A percentile compares a stretch with the other conserved stretches of the same genome.
These are phyloP conservation scores for Ceratocystis diversiconidia DNA, from an alignment of 2,329 filamentous ascomycete species.

Conservation along the genomic window DNA sequence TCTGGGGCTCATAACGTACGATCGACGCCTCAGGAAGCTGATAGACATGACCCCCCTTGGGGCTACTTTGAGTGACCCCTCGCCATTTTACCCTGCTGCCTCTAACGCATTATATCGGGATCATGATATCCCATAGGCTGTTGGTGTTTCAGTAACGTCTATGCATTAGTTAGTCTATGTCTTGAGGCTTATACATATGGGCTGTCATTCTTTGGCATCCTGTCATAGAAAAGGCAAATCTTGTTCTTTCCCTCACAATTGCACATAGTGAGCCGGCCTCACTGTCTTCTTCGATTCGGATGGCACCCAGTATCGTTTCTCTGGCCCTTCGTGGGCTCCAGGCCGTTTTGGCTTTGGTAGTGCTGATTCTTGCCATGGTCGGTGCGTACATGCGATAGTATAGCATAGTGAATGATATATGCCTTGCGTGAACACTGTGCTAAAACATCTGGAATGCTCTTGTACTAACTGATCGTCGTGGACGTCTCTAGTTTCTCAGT, in stretches of 20 bases:
- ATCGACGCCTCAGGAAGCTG: no score
- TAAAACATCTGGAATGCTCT: neutral
- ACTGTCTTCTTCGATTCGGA: neutral
- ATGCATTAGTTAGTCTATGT: neutral
- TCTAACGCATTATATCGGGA: neutral
- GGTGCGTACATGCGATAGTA: conserved; percentile 27
- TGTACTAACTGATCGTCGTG: neutral
- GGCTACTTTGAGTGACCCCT: neutral
- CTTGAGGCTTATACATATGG: neutral
- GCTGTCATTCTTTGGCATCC: neutral
- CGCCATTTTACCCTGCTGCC: neutral
- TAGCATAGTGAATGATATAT: no score
- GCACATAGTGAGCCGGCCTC: neutral
- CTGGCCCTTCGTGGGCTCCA: conserved; percentile 31
- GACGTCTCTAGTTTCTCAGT: conserved; percentile 39
- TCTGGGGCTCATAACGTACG: no score
- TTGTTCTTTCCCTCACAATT: neutral
- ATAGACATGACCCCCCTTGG: neutral
- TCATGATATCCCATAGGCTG: neutral
- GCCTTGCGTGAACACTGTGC: neutral
- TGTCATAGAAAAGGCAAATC: neutral
- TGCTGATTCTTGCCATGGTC: conserved; percentile 36
- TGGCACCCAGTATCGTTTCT: neutral
- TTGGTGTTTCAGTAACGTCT: neutral
- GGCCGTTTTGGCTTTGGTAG: conserved; percentile 31